phyloP scores from a whole-genome alignment of 768 basidiomycete species.

The Auricularia sp. region DNA sequence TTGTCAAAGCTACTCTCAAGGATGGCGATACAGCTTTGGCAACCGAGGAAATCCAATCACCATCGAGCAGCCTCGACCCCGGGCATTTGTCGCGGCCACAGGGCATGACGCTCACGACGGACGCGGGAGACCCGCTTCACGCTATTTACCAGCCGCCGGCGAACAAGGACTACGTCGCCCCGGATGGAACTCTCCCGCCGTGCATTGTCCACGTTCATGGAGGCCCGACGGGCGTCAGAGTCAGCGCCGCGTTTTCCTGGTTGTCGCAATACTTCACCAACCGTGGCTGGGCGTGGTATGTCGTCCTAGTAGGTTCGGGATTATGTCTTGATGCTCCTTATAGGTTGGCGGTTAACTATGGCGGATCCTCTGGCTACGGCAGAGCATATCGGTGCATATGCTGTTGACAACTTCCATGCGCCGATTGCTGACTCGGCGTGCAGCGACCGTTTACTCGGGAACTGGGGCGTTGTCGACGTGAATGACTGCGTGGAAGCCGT shows the following conservation, averaged over 20 bases:
- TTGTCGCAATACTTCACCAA: slow-evolving; percentile 57
- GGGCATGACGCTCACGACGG: slow-evolving; percentile 36
- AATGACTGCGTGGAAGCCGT: slow-evolving; percentile 56
- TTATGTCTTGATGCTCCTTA: slow-evolving; percentile 4
- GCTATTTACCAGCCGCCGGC: slow-evolving; percentile 58
- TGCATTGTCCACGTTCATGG: slow-evolving; percentile 59
- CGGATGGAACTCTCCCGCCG: slow-evolving; percentile 52
- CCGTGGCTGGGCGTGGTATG: slow-evolving; percentile 64
- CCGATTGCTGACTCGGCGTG: background rate
- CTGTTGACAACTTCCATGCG: background rate
- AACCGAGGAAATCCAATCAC: slow-evolving; percentile 17
- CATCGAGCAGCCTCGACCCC: slow-evolving; percentile 16
- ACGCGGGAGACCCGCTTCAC: slow-evolving; percentile 35
- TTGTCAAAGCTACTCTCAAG: slow-evolving; percentile 29
- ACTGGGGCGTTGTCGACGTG: slow-evolving; percentile 72
- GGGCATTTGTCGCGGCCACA: slow-evolving; percentile 39
- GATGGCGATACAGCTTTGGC: slow-evolving; percentile 11
- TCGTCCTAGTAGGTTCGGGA: background rate
- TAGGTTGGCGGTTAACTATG: slow-evolving; percentile 68
- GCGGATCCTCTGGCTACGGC: slow-evolving; percentile 68
- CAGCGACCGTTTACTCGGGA: slow-evolving; percentile 43
- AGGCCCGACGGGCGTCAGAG: slow-evolving; percentile 47
- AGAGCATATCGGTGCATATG: slow-evolving; percentile 45
- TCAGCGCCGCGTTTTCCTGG: slow-evolving; percentile 41
- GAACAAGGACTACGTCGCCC: slow-evolving; percentile 49